phyloP scores from a whole-genome alignment of 306 rosid genomes.

The barrel medic (Medicago truncatula) region MtrunA17r5.0-ANR NC_053048.1:43721501-43722000 shows the following conservation, averaged over 20 bases:
- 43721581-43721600: conserved; percentile 54
- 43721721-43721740: neutral
- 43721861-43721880: conserved; percentile 18
- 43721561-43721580: conserved; percentile 42
- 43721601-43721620: conserved; percentile 22
- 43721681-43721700: neutral
- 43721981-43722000: conserved; percentile 2
- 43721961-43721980: conserved; percentile 19
- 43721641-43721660: neutral
- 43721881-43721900: conserved; percentile 26
- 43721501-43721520: conserved; percentile 42
- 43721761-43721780: neutral
- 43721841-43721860: conserved; percentile 11
- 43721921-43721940: conserved; percentile 12
- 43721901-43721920: neutral
- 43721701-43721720: neutral
- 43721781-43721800: neutral
- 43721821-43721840: neutral
- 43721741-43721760: neutral
- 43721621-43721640: neutral
- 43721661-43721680: neutral
- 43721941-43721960: conserved; percentile 14
- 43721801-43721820: neutral
- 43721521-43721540: conserved; percentile 64
- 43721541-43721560: conserved; percentile 74